Evolutionary conservation across 2,329 filamentous ascomycete species (phyloP), one percentile per base, ranked within the genome.

Genomic region (Penicillium sp.): DNA sequence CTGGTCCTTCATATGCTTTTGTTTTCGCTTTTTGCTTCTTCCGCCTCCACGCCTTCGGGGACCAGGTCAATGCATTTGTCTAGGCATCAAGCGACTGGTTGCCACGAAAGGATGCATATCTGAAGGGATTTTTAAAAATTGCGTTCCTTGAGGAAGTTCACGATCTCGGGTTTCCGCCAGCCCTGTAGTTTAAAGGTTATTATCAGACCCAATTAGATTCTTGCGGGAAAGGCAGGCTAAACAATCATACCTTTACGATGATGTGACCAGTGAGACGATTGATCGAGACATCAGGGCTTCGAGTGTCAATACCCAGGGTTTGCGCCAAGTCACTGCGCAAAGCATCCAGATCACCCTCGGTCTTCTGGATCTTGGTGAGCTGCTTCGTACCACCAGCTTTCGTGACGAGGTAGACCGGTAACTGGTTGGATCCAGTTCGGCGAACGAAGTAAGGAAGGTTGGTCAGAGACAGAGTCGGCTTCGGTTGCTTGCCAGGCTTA

Each of bases 371-470:
- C 58, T 86, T 76, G 5, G 94, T 96, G 69, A 90, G 78, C 69
- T 87, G 86, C 71, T 88, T 82, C 65, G 90, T 95, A 14, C 91
- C 91, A 54, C 92, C 92, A 12, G 86, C 83, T 79, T 91, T 93
- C 64, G 78, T 81, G 65, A 87, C 82, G 15, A 87, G 81, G 78
- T 98, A 99, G 47, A 98, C 84, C 25, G 91, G 87, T 2, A 95
- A 80, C 65, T 91, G 86, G 50, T 87, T 85, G 39, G 85, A 88
- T 1, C 82, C 79, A 3, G 91, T 94, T 62, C 92, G 88, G 54
- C 82, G 81, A 64, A 98, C 83, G 69, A 88, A 83, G 80, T 92
- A 96, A 11, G 86, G 83, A 34, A 86, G 75, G 51, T 81, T 82
- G 51, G 75, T 77, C 57, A 76, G 77, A 54, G 72, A 72, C 57